Evolutionary conservation across 495 filamentous ascomycete species (phyloP), one percentile per base, ranked within the genome.

Genomic region (Penicillium turbatum): DNA sequence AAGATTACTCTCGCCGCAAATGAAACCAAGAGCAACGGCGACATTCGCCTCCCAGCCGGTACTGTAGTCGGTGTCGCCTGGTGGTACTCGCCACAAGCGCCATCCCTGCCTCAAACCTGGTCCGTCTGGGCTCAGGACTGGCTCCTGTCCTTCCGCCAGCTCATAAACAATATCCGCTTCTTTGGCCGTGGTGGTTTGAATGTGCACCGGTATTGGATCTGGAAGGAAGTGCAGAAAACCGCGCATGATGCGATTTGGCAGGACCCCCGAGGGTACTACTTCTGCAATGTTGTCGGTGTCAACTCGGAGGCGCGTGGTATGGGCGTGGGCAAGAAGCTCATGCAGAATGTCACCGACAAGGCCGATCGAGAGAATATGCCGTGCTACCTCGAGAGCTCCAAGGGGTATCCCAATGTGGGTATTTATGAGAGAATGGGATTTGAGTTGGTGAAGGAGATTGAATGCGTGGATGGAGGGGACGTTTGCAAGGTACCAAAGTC

Each of bases 351-450:
- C 5, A 80, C 82, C 30, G 67, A 77, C 48, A 65, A 63, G 57
- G 85, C 85, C 10, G 84, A 87, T 59, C 57, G 57, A 17, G 82
- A 86, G 61, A 78, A 79, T 1, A 74, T 76, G 64, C 72, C 71
- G 31, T 86, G 83, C 59, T 88, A 87, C 59, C 67, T 88, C 53
- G 84, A 88, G 62, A 84, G 81, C 42, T 83, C 79, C 53, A 76
- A 81, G 52, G 77, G 77, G 35, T 74, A 75, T 51, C 84, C 84
- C 19, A 88, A 87, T 61, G 70, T 85, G 65, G 67, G 70, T 39
- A 87, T 88, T 17, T 88, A 88, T 70, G 76, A 82, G 59, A 75
- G 70, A 66, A 79, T 86, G 73, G 84, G 84, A 38, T 87, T 88
- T 67, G 64, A 74, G 65, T 65, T 82, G 39, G 77, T 75, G 19